Evolutionary conservation across 169 alveolate species (phyloP).

Genomic region (Plasmodium gallinaceum): DNA sequence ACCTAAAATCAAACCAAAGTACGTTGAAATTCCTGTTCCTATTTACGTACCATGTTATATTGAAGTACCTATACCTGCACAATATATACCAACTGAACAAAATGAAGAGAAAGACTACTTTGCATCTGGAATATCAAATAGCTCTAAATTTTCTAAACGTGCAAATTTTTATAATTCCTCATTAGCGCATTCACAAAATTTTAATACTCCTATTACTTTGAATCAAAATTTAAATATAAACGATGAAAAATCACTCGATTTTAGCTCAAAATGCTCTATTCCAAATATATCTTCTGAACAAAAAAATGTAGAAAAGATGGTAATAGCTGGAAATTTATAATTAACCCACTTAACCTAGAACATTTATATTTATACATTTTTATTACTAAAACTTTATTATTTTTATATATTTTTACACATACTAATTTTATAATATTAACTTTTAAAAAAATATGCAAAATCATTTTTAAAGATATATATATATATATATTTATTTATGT

Average conservation of each 20-base stretch:
- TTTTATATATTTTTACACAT: neutral
- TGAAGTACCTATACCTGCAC: constrained; percentile 72
- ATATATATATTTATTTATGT: too few relatives aligned
- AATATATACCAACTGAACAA: constrained; percentile 38
- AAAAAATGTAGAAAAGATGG: constrained; percentile 1
- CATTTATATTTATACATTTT: neutral
- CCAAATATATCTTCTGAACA: constrained; percentile 11
- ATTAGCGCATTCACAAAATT: neutral
- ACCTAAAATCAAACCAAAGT: constrained; percentile 51
- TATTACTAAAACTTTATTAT: neutral
- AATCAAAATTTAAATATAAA: constrained; percentile 6
- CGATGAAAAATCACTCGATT: neutral
- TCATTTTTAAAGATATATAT: too few relatives aligned
- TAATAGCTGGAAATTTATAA: constrained; percentile 3
- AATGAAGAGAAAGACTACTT: constrained; percentile 34
- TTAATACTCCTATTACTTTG: neutral
- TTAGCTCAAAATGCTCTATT: constrained; percentile 4
- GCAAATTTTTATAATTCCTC: constrained; percentile 73
- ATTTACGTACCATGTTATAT: constrained; percentile 52
- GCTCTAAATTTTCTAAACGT: neutral
- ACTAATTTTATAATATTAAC: neutral
- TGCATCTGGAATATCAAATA: constrained; percentile 12
- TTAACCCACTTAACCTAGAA: neutral
- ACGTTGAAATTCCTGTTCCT: constrained; percentile 68
- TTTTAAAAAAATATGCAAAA: too few relatives aligned